Conservation (phyloP, 345 rosid species). For the Murraya paniculata region DNA sequence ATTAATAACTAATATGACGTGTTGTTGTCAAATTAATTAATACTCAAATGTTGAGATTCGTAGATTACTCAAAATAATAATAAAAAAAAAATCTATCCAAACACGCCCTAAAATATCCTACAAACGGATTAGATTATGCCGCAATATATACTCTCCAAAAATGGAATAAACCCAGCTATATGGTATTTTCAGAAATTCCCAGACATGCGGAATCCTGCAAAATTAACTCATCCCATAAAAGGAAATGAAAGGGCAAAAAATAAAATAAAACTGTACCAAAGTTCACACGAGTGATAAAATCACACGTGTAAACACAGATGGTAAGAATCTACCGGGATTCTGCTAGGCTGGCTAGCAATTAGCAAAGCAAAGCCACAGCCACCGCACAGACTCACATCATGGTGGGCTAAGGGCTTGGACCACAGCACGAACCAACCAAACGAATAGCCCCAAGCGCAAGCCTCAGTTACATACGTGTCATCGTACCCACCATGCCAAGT, state of each 20-base stretch:
- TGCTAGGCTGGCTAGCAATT: conserved; percentile 38
- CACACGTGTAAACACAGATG: background rate
- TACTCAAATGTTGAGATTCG: too few species aligned
- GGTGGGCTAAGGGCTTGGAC: conserved; percentile 17
- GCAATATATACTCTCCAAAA: background rate
- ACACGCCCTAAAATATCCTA: too few species aligned
- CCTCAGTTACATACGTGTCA: conserved; percentile 1
- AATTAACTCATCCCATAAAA: background rate
- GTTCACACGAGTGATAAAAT: background rate
- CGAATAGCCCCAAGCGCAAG: background rate
- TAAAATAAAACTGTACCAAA: background rate
- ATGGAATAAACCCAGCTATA: background rate
- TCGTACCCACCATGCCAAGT: background rate
- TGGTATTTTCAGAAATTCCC: conserved; percentile 13
- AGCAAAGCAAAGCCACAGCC: background rate
- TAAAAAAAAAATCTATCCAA: too few species aligned
- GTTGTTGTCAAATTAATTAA: too few species aligned
- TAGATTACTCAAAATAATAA: too few species aligned
- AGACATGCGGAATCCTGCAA: conserved; percentile 13
- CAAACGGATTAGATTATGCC: too few species aligned
- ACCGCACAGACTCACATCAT: conserved; percentile 12
- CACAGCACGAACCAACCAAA: background rate
- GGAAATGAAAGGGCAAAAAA: background rate
- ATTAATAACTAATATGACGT: too few species aligned
- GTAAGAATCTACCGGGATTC: conserved; percentile 24